Conservation (phyloP, 495 filamentous ascomycete genomes). For the Trypethelium eluteriae region DNA sequence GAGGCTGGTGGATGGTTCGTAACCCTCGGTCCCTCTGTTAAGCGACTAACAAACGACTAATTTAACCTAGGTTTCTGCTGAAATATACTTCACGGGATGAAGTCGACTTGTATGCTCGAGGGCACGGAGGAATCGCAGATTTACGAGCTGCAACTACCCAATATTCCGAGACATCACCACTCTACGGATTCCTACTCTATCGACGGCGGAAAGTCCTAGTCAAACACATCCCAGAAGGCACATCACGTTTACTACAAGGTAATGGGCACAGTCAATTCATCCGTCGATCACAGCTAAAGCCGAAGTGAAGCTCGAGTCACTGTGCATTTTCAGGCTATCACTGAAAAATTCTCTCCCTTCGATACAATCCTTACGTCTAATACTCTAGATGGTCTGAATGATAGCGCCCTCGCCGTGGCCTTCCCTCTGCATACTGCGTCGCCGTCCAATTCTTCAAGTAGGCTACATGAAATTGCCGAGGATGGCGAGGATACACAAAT, state of each 20-base stretch:
- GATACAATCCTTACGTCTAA: slow-evolving; percentile 73
- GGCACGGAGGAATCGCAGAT: slow-evolving; percentile 78
- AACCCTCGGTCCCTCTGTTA: slow-evolving; percentile 12
- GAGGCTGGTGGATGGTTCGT: slow-evolving; percentile 95
- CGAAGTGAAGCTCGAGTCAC: slow-evolving; percentile 64
- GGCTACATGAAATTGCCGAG: slow-evolving; percentile 84
- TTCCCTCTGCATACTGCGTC: slow-evolving; percentile 87
- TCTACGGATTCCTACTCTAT: slow-evolving; percentile 89
- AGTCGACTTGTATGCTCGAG: slow-evolving; percentile 67
- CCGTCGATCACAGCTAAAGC: slow-evolving; percentile 6
- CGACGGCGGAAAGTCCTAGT: slow-evolving; percentile 83
- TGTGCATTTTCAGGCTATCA: slow-evolving; percentile 86
- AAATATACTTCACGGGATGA: slow-evolving; percentile 88
- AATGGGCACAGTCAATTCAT: slow-evolving; percentile 15
- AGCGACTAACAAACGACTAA: not conserved
- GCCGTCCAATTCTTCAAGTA: slow-evolving; percentile 76
- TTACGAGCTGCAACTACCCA: slow-evolving; percentile 66
- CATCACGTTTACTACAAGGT: slow-evolving; percentile 89
- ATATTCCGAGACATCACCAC: slow-evolving; percentile 74
- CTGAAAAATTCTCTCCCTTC: slow-evolving; percentile 79
- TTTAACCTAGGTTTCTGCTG: slow-evolving; percentile 70
- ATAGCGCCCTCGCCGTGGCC: slow-evolving; percentile 77
- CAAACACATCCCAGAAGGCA: slow-evolving; percentile 83
- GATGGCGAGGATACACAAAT: slow-evolving; percentile 58
- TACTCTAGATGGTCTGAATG: slow-evolving; percentile 68